Evolutionary conservation across 495 filamentous ascomycete species (phyloP), one percentile per base, ranked within the genome.

Genomic region (Tuber melanosporum): DNA sequence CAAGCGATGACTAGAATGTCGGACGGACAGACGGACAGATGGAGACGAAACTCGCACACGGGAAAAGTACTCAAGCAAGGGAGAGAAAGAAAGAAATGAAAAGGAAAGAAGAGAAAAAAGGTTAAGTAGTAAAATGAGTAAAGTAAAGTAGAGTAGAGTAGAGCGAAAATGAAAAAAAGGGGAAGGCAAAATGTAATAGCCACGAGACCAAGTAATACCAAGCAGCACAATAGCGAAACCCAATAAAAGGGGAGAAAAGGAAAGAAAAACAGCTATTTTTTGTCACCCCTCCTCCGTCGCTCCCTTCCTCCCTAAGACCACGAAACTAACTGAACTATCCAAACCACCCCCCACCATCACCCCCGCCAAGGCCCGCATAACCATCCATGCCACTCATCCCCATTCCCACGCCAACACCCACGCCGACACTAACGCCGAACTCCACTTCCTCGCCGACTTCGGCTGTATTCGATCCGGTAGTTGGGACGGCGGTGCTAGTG

Each of bases 331-430:
- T 26, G 20, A 1, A 74, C 72, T 80, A 80, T 15, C 73, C 70
- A 71, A 80, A 80, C 78, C 78, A 80, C 44, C 78, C 78, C 26
- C 78, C 78, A 66, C 78, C 78, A 76, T 80, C 78, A 7, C 78
- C 73, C 15, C 57, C 47, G 14, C 71, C 77, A 20, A 80, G 71
- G 0, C 73, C 77, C 12, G 77, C 74, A 73, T 80, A 80, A 5
- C 43, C 74, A 39, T 79, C 77, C 74, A 80, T 80, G 7, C 69
- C 78, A 10, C 49, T 73, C 73, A 80, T 80, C 3, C 77, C 78
- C 46, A 80, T 62, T 77, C 79, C 12, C 73, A 74, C 10, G 62
- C 73, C 71, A 73, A 74, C 57, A 71, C 74, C 41, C 71, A 78
- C 52, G 75, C 78, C 20, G 66, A 75, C 17, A 77, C 45, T 32